Percentiles rank a stretch among this genome's conserved stretches.
Conservation (phyloP, 2,329 filamentous ascomycete genomes). For the Fusarium subtropicale region DNA sequence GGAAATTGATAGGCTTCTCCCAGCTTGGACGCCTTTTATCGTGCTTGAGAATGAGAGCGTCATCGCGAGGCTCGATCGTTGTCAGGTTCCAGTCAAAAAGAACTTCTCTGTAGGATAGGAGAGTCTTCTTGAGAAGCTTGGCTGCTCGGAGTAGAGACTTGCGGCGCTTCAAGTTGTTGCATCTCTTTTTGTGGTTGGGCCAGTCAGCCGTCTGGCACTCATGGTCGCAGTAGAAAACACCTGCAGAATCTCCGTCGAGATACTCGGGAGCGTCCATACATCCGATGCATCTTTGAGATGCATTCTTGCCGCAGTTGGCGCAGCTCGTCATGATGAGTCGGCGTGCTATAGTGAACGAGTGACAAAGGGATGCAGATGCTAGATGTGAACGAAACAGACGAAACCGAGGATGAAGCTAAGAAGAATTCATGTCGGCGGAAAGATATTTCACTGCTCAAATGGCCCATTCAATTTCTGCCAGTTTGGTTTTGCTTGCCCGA, state of each 20-base stretch:
- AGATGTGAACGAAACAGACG: not conserved
- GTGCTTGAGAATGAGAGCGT: slow-evolving; percentile 14
- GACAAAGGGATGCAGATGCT: not conserved
- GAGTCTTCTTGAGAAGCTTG: slow-evolving; percentile 15
- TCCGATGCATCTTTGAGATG: slow-evolving; percentile 5
- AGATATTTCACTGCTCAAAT: not conserved
- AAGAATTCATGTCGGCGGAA: not conserved
- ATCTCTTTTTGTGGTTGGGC: slow-evolving; percentile 17
- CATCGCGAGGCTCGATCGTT: not conserved
- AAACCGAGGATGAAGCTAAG: not conserved
- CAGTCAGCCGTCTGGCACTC: slow-evolving; percentile 23
- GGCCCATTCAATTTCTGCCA: not conserved
- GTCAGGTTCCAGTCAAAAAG: slow-evolving; percentile 10
- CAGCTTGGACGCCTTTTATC: not conserved
- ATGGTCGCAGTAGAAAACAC: slow-evolving; percentile 19
- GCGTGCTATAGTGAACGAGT: not conserved
- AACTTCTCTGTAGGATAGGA: slow-evolving; percentile 22
- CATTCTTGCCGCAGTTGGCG: slow-evolving; percentile 12
- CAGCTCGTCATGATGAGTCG: slow-evolving; percentile 16
- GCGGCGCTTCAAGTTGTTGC: slow-evolving; percentile 10
- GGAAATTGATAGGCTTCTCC: slow-evolving; percentile 8
- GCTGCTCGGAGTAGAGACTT: slow-evolving; percentile 17
- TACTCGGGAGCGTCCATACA: slow-evolving; percentile 25
- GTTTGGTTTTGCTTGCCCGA: not conserved
- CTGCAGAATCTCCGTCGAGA: slow-evolving; percentile 13